phyloP scores from a whole-genome alignment of 1,284 basidiomycete species.

The Pseudozyma hubeiensis region DNA sequence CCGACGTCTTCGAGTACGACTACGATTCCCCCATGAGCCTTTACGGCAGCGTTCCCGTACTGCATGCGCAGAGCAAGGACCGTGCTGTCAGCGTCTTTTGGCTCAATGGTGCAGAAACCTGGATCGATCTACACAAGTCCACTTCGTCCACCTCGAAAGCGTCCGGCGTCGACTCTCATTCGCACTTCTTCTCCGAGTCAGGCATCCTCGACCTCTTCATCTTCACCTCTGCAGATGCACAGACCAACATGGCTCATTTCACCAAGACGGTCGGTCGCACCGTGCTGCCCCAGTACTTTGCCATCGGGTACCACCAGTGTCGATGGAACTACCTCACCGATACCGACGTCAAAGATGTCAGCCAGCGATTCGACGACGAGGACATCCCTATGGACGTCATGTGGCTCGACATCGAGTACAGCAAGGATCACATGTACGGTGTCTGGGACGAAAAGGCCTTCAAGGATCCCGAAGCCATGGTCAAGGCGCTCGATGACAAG shows the following conservation, averaged over 20 bases:
- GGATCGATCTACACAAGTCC: constrained; percentile 82
- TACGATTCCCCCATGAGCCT: constrained; percentile 90
- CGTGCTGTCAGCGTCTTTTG: constrained; percentile 92
- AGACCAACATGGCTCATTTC: constrained; percentile 86
- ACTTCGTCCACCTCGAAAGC: constrained; percentile 16
- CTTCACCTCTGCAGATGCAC: constrained; percentile 86
- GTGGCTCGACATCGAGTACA: constrained; percentile 94
- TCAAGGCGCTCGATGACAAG: constrained; percentile 83
- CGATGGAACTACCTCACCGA: constrained; percentile 97
- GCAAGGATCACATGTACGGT: constrained; percentile 95
- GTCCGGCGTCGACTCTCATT: constrained; percentile 42
- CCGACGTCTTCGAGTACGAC: constrained; percentile 97
- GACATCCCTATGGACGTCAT: constrained; percentile 96
- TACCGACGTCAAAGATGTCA: constrained; percentile 87
- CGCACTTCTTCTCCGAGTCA: constrained; percentile 97
- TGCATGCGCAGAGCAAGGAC: constrained; percentile 82
- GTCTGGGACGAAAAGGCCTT: constrained; percentile 94
- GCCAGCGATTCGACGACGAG: constrained; percentile 87
- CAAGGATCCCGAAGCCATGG: constrained; percentile 94
- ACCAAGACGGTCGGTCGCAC: constrained; percentile 85
- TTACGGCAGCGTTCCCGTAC: constrained; percentile 78
- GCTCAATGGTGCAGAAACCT: constrained; percentile 91
- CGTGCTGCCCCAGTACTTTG: constrained; percentile 88
- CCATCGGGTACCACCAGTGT: constrained; percentile 95
- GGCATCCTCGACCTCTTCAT: constrained; percentile 95